Percentiles rank a stretch among this genome's conserved stretches.
Evolutionary conservation across 2,329 filamentous ascomycete species (phyloP).

Genomic region (Sporothrix brunneoviolacea): DNA sequence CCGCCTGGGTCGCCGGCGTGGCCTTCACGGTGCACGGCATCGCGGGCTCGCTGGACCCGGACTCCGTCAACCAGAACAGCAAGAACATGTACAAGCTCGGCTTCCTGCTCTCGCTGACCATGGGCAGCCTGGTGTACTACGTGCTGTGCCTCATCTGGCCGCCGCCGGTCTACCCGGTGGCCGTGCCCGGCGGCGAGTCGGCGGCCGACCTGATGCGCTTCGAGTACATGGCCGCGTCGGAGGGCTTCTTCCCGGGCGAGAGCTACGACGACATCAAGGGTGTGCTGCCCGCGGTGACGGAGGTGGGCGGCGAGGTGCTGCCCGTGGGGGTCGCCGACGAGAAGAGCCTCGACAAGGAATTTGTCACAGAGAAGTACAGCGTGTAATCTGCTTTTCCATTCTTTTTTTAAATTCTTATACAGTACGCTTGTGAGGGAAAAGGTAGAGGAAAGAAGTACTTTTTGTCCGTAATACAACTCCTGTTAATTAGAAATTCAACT

Average conservation of each 20-base stretch:
- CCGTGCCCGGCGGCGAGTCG: not conserved
- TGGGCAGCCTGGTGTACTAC: constrained; percentile 23
- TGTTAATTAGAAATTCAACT: no score
- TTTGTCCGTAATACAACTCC: no score
- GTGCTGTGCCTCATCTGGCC: constrained; percentile 19
- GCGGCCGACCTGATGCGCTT: not conserved
- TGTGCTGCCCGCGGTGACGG: constrained; percentile 1
- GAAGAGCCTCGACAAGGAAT: constrained; percentile 3
- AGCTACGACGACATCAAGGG: constrained; percentile 8
- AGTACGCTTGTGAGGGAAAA: no score
- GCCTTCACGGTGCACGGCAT: constrained; percentile 30
- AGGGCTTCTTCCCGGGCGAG: constrained; percentile 12
- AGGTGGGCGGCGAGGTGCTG: constrained; percentile 1
- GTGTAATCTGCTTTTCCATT: not conserved
- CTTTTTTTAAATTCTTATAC: not conserved
- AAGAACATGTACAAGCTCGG: constrained; percentile 28
- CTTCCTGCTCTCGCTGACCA: constrained; percentile 26
- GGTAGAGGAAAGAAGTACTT: no score
- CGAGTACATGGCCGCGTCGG: constrained; percentile 7
- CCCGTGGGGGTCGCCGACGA: not conserved
- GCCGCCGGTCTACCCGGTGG: constrained; percentile 7
- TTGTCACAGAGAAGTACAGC: not conserved
- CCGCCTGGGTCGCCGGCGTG: constrained; percentile 28
- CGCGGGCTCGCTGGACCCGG: constrained; percentile 25
- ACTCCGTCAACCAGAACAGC: constrained; percentile 23